These are phyloP conservation scores for Termitomyces sp. DNA, from an alignment of 768 basidiomycete species.

Conservation along the genomic window DNA sequence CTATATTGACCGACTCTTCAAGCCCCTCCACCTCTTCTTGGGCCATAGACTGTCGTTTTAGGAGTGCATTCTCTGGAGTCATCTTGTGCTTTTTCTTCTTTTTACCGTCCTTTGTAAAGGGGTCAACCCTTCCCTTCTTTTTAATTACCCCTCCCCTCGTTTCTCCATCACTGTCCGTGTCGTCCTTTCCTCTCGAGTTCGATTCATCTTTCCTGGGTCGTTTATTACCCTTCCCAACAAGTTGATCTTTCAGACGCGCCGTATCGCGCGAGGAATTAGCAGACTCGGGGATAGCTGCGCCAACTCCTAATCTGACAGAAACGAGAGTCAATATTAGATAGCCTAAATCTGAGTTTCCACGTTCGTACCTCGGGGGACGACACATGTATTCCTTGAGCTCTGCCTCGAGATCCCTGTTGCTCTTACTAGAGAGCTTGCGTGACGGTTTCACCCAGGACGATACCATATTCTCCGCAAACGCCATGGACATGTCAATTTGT, in stretches of 20 bases:
- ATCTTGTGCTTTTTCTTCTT: conserved; percentile 27
- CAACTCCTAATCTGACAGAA: conserved; percentile 62
- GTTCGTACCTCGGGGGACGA: conserved; percentile 59
- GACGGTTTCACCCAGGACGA: conserved; percentile 72
- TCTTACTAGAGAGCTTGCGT: conserved; percentile 29
- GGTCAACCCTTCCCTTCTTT: conserved; percentile 56
- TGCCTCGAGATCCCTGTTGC: conserved; percentile 35
- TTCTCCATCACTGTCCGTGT: conserved; percentile 49
- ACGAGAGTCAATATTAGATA: neutral
- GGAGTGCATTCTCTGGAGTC: neutral
- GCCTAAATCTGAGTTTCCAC: conserved; percentile 3
- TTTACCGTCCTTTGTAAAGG: conserved; percentile 44
- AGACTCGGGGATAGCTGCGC: conserved; percentile 52
- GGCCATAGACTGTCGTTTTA: neutral
- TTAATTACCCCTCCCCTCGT: conserved; percentile 51
- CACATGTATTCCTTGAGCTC: conserved; percentile 65
- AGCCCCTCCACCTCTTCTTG: neutral
- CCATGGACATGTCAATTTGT: conserved; percentile 78
- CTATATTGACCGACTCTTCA: neutral
- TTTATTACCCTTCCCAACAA: conserved; percentile 46
- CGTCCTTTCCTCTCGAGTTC: conserved; percentile 14
- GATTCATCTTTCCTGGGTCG: conserved; percentile 36
- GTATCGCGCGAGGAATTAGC: conserved; percentile 43
- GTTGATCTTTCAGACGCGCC: conserved; percentile 56
- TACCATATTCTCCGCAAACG: conserved; percentile 66